Evolutionary conservation across 225 moss, liverwort and hornwort genomes (phyloP).

Genomic region (Thuidium tamariscinum): DNA sequence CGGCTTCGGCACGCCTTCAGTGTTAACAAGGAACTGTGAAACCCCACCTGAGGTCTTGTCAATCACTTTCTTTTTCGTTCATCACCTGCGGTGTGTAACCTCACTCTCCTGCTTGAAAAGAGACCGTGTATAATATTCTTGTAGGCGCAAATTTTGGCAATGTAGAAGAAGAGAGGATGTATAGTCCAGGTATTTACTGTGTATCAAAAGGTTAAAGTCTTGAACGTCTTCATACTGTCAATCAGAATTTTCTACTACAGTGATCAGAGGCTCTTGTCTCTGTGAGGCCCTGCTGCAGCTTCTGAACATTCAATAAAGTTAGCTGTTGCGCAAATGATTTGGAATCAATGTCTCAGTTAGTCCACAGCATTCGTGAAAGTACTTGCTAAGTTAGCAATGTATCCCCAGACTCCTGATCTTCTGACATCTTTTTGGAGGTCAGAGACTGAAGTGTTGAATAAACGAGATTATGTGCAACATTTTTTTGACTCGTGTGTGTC

Average conservation of each 20-base stretch:
- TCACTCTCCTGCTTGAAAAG: background rate
- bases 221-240: background rate
- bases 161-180: background rate
- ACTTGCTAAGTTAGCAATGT: too few species aligned
- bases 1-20: conserved; percentile 6
- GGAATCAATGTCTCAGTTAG: too few species aligned
- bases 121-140: background rate
- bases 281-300: background rate
- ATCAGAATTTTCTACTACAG: background rate
- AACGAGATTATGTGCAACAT: background rate
- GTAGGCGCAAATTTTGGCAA: background rate
- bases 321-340: background rate
- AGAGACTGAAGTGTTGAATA: too few species aligned
- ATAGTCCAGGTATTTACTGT: background rate
- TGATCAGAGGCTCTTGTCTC: background rate
- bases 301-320: background rate
- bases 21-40: background rate
- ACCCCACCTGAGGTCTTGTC: background rate
- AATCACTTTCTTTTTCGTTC: background rate
- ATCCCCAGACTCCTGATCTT: too few species aligned
- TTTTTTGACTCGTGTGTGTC: background rate
- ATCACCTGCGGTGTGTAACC: too few species aligned
- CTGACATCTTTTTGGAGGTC: background rate
- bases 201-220: background rate
- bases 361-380: background rate